Percentiles rank a stretch among this genome's conserved stretches.
Evolutionary conservation across 2,329 filamentous ascomycete genomes (phyloP).

Genomic region (Elsinoe batatas): DNA sequence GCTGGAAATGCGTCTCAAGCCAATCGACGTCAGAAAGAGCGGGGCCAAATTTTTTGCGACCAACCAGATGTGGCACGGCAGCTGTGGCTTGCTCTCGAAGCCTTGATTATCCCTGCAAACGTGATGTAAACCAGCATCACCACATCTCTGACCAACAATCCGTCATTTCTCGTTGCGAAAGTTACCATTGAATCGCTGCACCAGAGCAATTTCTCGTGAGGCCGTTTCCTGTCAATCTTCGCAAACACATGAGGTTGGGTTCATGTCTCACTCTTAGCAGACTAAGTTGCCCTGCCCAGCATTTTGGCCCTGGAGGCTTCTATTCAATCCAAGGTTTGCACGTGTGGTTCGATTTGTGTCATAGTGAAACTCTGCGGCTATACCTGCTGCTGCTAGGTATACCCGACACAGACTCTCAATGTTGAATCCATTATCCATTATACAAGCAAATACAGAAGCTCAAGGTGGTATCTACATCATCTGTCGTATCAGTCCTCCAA

Average conservation of each 20-base stretch:
- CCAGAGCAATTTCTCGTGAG: neutral
- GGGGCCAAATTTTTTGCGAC: neutral
- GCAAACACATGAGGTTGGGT: neutral
- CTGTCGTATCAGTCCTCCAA: neutral
- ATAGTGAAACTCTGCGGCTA: slow-evolving; percentile 1
- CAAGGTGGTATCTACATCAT: neutral
- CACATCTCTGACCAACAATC: neutral
- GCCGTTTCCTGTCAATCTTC: slow-evolving; percentile 1
- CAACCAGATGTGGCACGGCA: neutral
- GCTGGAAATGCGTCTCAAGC: neutral
- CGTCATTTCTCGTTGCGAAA: neutral
- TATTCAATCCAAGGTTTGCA: neutral
- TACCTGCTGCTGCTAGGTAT: neutral
- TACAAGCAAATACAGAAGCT: neutral
- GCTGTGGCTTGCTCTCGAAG: neutral
- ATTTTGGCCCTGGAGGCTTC: neutral
- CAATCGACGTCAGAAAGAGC: slow-evolving; percentile 1
- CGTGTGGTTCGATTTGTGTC: slow-evolving; percentile 4
- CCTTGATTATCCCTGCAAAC: slow-evolving; percentile 4
- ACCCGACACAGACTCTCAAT: neutral
- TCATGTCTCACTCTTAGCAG: neutral
- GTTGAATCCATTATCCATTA: neutral
- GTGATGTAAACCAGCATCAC: slow-evolving; percentile 6
- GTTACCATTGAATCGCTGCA: neutral
- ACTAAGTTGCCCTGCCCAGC: neutral